Evolutionary conservation across 2,329 filamentous ascomycete genomes (phyloP), one percentile per base, ranked within the genome.

Genomic region (Colletotrichum karsti): DNA sequence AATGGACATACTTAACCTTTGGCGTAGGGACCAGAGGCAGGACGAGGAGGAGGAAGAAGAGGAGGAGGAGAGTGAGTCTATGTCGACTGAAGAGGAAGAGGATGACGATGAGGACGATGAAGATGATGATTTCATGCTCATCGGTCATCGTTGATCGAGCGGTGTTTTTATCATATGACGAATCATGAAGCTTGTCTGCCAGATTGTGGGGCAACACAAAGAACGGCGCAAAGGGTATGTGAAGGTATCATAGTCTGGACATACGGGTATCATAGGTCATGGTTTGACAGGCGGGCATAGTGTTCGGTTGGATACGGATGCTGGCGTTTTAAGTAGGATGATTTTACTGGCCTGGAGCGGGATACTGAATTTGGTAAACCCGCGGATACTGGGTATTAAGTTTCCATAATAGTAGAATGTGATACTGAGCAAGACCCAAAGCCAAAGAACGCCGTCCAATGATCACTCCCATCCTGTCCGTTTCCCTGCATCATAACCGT

Each of bases 1-100:
- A 15, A 78, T 79, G 3, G 85, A 85, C 61, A 81, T 87, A 68
- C 73, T 88, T 55, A 80, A 82, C 61, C 83, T 88, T 60, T 87
- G 86, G 83, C 84, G 84, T 50, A 79, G 82, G 12, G 81, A 82
- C 63, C 35, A 84, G 26, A 85, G 82, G 63, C 30, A 84, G 20
- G 85, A 85, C 2, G 79, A 80, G 18, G 82, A 79, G 33, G 33
- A 35, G 12, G 33, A 13, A 4, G 33, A 82, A 22, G 82, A 84
- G 4, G 84, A 84, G 2, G 82, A 84, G 4, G 84, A 84, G 2
- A 76, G 77, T 7, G 81, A 80, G 13, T 70, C 64, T 79, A 80
- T 62, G 81, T 79, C 65, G 13, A 73, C 74, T 30, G 70, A 73
- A 22, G 83, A 84, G 4, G 78, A 81, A 24, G 83, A 84, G 13